These are phyloP conservation scores for Penicillium paxilli DNA, from an alignment of 495 filamentous ascomycete genomes.

Conservation along the genomic window DNA sequence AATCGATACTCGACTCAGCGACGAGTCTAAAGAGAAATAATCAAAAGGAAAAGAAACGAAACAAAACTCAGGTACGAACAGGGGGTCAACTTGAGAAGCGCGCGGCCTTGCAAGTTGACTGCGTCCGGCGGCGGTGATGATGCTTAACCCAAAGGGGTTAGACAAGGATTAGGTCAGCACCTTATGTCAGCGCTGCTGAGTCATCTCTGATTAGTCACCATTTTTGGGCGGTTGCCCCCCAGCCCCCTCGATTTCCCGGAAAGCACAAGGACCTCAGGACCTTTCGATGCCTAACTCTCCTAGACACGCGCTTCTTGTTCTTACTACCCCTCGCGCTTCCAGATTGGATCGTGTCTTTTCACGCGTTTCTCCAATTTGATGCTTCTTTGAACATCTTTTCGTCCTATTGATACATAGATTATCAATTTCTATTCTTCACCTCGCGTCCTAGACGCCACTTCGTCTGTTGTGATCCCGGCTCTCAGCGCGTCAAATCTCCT, in stretches of 20 bases:
- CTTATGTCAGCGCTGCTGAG: neutral
- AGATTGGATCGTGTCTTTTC: constrained; percentile 13
- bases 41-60: neutral
- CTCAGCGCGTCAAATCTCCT: constrained; percentile 40
- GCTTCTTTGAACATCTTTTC: constrained; percentile 2
- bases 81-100: neutral
- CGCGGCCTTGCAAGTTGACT: constrained; percentile 5
- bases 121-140: constrained; percentile 29
- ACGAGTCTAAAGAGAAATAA: neutral
- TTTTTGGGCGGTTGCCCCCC: constrained; percentile 11
- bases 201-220: neutral
- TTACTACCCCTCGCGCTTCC: constrained; percentile 20
- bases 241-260: constrained; percentile 22
- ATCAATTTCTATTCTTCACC: neutral
- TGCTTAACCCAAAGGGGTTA: constrained; percentile 23
- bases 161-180: neutral
- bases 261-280: constrained; percentile 17
- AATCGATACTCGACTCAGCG: neutral
- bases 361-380: neutral
- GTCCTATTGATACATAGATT: no score
- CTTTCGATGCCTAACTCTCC: constrained; percentile 27
- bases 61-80: neutral
- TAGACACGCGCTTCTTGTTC: constrained; percentile 27
- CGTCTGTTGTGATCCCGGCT: constrained; percentile 38
- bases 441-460: constrained; percentile 12